Evolutionary conservation across 164 flowering plant species (phyloP).

Genomic region (Echeveria elegans): DNA sequence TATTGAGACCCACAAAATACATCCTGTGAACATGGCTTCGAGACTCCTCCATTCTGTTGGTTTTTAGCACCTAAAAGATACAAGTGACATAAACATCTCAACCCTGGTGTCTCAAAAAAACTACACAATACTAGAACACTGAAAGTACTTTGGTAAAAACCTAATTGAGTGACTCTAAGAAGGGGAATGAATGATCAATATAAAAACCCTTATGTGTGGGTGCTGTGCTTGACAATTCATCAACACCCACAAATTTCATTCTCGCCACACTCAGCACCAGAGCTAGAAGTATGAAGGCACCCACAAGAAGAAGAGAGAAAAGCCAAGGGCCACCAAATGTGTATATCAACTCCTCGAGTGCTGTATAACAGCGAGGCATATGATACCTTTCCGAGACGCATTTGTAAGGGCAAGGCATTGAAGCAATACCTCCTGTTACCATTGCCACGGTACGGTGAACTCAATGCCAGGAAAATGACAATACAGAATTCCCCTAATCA

Average conservation of each 20-base stretch:
- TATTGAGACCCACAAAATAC: constrained; percentile 92
- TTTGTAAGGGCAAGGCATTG: constrained; percentile 81
- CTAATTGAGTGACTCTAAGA: constrained; percentile 95
- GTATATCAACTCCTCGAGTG: constrained; percentile 88
- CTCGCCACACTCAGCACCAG: constrained; percentile 93
- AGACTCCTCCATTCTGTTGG: constrained; percentile 86
- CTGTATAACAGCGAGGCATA: constrained; percentile 91
- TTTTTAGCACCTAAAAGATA: constrained; percentile 74
- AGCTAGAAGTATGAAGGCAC: constrained; percentile 74
- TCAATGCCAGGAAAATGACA: not conserved
- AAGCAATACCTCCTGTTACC: constrained; percentile 76
- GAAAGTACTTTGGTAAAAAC: constrained; percentile 18
- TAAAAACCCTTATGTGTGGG: constrained; percentile 74
- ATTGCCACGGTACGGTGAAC: not conserved
- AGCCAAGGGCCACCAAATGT: constrained; percentile 99
- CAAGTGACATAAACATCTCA: not conserved
- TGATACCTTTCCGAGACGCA: constrained; percentile 94
- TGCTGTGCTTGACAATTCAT: constrained; percentile 72
- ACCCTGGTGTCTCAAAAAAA: not conserved
- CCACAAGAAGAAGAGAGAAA: constrained; percentile 72
- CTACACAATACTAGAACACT: not conserved
- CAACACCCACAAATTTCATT: constrained; percentile 78
- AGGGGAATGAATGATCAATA: constrained; percentile 92
- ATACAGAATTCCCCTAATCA: not conserved
- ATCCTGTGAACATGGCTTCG: constrained; percentile 90